Percentiles rank a stretch among this genome's conserved stretches.
phyloP scores from a whole-genome alignment of 106 monocot genomes.

The Phalaenopsis aphrodite region DNA sequence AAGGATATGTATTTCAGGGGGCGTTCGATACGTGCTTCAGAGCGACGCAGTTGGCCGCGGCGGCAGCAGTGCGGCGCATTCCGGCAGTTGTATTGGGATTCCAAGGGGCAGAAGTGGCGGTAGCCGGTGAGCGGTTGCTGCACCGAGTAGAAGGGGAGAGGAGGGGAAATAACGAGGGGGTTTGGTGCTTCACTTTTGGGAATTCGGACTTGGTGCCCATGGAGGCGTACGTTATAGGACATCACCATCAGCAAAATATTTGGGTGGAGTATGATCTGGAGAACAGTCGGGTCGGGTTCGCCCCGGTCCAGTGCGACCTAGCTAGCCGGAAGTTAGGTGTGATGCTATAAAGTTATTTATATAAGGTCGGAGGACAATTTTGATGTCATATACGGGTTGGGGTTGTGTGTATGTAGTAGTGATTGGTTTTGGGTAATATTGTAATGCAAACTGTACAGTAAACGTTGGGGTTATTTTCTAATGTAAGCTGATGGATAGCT shows the following conservation, averaged over 20 bases:
- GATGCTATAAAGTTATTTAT: background rate
- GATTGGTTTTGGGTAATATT: too few relatives aligned
- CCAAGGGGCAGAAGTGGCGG: constrained; percentile 60
- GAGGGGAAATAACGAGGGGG: background rate
- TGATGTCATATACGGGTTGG: too few relatives aligned
- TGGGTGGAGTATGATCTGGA: constrained; percentile 96
- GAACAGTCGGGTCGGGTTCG: constrained; percentile 72
- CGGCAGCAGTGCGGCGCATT: constrained; percentile 18
- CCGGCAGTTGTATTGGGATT: constrained; percentile 58
- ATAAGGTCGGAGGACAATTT: too few relatives aligned
- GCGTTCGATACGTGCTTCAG: constrained; percentile 74
- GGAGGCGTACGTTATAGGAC: constrained; percentile 83
- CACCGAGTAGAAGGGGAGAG: constrained; percentile 39
- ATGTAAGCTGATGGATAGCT: too few relatives aligned
- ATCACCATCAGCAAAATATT: constrained; percentile 92
- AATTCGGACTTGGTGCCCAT: constrained; percentile 84
- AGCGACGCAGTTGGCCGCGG: constrained; percentile 10
- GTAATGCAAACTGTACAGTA: too few relatives aligned
- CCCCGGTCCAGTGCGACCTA: constrained; percentile 64
- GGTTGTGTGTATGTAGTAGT: too few relatives aligned
- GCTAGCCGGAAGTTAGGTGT: constrained; percentile 56
- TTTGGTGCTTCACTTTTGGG: constrained; percentile 85
- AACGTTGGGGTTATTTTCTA: too few relatives aligned
- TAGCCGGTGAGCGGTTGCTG: constrained; percentile 46
- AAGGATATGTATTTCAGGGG: constrained; percentile 60